A percentile compares a stretch with the other conserved stretches of the same genome.
These are phyloP conservation scores for Coemansia sp. DNA, from an alignment of 192 early-diverging fungal species.

Conservation along the genomic window DNA sequence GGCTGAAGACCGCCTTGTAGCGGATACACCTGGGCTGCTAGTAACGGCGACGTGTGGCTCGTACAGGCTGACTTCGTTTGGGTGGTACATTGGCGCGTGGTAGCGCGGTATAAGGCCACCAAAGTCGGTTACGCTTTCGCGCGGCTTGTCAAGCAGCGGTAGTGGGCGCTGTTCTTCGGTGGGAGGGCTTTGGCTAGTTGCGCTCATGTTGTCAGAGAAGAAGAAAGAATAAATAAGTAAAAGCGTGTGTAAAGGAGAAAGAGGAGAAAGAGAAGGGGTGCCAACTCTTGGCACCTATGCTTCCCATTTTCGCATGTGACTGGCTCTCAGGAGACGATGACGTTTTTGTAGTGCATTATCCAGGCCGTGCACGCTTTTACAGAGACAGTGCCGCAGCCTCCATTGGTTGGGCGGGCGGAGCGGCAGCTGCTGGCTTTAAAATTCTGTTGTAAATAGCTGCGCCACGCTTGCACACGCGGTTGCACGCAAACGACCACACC, in stretches of 20 bases:
- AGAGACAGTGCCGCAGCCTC: not conserved
- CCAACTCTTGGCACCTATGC: not conserved
- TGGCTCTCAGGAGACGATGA: not conserved
- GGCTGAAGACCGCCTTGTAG: not conserved
- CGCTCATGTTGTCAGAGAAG: not conserved
- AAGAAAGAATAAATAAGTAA: too few relatives aligned
- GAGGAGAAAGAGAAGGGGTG: not conserved
- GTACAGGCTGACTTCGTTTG: slow-evolving; percentile 46
- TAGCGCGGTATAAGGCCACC: slow-evolving; percentile 30
- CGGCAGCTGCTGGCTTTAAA: slow-evolving; percentile 14
- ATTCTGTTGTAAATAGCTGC: slow-evolving; percentile 30
- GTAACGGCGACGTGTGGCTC: slow-evolving; percentile 20
- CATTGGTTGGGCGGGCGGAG: not conserved
- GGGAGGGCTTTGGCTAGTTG: not conserved
- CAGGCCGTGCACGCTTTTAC: not conserved
- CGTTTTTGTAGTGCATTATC: not conserved
- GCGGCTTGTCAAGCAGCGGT: slow-evolving; percentile 17
- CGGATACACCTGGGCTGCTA: not conserved
- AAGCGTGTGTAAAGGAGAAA: not conserved
- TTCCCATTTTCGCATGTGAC: not conserved
- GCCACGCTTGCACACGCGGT: slow-evolving; percentile 54
- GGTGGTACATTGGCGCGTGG: slow-evolving; percentile 36
- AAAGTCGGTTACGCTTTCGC: slow-evolving; percentile 25
- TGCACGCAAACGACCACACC: slow-evolving; percentile 75
- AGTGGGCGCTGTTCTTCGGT: not conserved